Percentiles rank a stretch among this genome's conserved stretches.
phyloP scores from a whole-genome alignment of 23 red algal genomes.

The Porphyridium purpureum region DNA sequence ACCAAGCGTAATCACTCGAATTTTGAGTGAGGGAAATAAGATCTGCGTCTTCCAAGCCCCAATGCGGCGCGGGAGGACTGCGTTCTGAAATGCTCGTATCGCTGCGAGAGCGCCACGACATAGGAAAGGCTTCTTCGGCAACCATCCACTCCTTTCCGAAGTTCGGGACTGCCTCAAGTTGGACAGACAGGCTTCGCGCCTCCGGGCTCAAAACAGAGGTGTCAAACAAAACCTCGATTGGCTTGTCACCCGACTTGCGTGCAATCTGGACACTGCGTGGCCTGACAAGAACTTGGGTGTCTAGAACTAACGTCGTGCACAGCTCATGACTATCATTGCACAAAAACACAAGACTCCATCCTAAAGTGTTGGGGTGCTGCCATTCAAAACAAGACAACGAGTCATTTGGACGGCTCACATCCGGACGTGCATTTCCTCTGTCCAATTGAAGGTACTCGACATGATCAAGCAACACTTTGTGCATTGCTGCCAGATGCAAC shows the following conservation, averaged over 20 bases:
- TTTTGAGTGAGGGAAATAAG: no score
- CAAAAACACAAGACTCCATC: slow-evolving; percentile 19
- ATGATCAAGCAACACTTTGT: slow-evolving; percentile 12
- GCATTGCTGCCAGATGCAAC: slow-evolving; percentile 29
- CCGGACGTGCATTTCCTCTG: not conserved
- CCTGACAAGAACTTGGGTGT: not conserved
- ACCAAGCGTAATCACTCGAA: no score
- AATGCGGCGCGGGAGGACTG: not conserved
- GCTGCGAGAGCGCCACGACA: not conserved
- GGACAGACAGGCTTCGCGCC: not conserved
- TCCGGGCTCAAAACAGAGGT: slow-evolving; percentile 6
- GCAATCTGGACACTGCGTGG: slow-evolving; percentile 1
- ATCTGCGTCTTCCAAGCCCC: slow-evolving; percentile 1
- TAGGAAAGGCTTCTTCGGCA: not conserved
- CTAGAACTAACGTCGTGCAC: not conserved
- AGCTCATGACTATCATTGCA: slow-evolving; percentile 34
- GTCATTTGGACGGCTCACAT: not conserved
- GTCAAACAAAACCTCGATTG: slow-evolving; percentile 15
- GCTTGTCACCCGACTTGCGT: slow-evolving; percentile 1
- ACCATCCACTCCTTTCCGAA: slow-evolving; percentile 6
- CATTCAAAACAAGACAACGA: slow-evolving; percentile 22
- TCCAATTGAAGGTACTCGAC: slow-evolving; percentile 8
- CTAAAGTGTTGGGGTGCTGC: no score
- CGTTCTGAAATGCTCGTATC: slow-evolving; percentile 15
- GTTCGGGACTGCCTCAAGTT: not conserved